Evolutionary conservation across 768 basidiomycete species (phyloP).

Genomic region (Saitozyma sp.): DNA sequence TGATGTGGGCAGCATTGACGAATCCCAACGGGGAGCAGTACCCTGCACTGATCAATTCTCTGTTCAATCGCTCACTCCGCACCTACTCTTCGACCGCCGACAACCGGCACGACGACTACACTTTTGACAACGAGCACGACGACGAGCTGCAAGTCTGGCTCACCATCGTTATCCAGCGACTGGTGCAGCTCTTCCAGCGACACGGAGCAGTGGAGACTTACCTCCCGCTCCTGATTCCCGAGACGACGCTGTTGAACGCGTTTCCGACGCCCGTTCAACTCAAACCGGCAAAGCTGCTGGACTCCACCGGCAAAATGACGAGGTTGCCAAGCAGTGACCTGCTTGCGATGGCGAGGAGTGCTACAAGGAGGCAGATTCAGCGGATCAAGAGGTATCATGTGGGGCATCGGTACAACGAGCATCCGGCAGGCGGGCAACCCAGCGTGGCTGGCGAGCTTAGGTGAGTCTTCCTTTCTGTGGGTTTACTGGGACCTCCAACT

Average conservation of each 20-base stretch:
- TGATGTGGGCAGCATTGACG: slow-evolving; percentile 44
- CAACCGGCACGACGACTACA: slow-evolving; percentile 64
- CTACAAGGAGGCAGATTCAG: slow-evolving; percentile 42
- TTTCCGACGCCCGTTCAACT: slow-evolving; percentile 62
- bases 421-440: slow-evolving; percentile 44
- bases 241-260: slow-evolving; percentile 58
- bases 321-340: slow-evolving; percentile 43
- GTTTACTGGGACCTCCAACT: too few species aligned
- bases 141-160: slow-evolving; percentile 70
- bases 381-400: slow-evolving; percentile 51
- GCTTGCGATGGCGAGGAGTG: slow-evolving; percentile 44
- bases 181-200: slow-evolving; percentile 74
- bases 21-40: slow-evolving; percentile 79
- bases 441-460: slow-evolving; percentile 38
- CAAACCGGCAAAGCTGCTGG: slow-evolving; percentile 71
- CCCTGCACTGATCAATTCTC: slow-evolving; percentile 70
- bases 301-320: slow-evolving; percentile 55
- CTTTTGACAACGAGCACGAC: slow-evolving; percentile 73
- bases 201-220: slow-evolving; percentile 89
- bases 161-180: slow-evolving; percentile 71
- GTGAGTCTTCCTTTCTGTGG: slow-evolving; percentile 10
- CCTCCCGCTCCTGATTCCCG: slow-evolving; percentile 75
- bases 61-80: slow-evolving; percentile 63
- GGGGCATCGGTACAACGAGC: slow-evolving; percentile 36
- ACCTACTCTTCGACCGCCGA: slow-evolving; percentile 19